Base-by-base conservation (phyloP, 441 rosid genomes). In the Populus hybrid region DNA sequence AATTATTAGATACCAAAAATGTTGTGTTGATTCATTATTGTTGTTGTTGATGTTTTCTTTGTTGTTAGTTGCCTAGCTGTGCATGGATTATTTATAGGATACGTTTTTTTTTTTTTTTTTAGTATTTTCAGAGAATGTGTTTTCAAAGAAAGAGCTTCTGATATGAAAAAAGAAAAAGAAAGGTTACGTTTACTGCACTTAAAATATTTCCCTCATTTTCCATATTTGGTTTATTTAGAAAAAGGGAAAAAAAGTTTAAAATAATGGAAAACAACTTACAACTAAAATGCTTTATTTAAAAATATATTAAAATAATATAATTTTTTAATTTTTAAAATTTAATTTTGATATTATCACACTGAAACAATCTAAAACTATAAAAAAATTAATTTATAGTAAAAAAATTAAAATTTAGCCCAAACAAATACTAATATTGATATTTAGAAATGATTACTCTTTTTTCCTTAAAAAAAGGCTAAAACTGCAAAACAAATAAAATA, bases 321-420 rank as follows among this genome's bases (percentile, higher is more conserved):
- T 9, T 38, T 36, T 38, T 38, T 9, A 38, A 9, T 9, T 38
- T 38, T 38, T 2, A 38, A 38, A 38, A 9, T 9, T 38, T 38
- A 38, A 38, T 38, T 38, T 38, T 38, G 12, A 38, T 38, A 38
- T 38, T 38, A 38, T 38, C 3, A 38, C n/a, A n/a, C n/a, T n/a
- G n/a, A 38, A 38, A 38, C 0, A 0, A 9, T 9, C 0, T 2
- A 38, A 38, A 38, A 38, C 1, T 38, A 38, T 36, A 36, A 0
- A 36, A 38, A 7, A 9, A 9, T 38, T 38, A 38, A 38, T 38
- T 38, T 38, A 38, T 38, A 38, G n/a, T 6, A 38, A 38, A 38
- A 38, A 38, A 9, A 29, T 38, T 0, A 38, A 38, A 38, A 38
- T 38, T 38, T 38, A 38, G 0, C 12, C 0, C 12, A 38, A 38